Conservation (phyloP, 1,284 basidiomycete species). For the Blastosporella zonata region DNA sequence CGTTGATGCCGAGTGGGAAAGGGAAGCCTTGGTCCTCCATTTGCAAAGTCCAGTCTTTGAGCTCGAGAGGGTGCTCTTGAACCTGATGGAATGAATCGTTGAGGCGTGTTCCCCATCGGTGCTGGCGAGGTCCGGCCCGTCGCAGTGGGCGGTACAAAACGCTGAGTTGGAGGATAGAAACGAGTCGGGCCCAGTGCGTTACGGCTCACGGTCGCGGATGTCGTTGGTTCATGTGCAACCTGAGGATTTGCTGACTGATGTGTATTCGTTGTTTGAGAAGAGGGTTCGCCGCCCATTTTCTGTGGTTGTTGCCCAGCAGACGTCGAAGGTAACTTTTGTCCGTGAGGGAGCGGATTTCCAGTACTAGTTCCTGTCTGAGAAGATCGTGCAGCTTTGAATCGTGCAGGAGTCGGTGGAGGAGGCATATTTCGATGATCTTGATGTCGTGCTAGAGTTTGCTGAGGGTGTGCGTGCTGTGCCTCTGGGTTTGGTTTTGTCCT, state of each 20-base stretch:
- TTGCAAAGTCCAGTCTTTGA: conserved; percentile 13
- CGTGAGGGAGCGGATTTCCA: conserved; percentile 8
- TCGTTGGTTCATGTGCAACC: background rate
- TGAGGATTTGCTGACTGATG: conserved; percentile 3
- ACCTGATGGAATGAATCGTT: conserved; percentile 24
- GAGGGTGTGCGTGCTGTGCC: conserved; percentile 6
- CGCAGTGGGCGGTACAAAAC: conserved; percentile 15
- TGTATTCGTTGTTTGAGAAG: conserved; percentile 28
- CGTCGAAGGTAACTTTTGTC: background rate
- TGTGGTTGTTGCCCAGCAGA: conserved; percentile 16
- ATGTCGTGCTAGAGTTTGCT: conserved; percentile 6
- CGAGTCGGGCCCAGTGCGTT: conserved; percentile 11
- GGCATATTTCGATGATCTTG: conserved; percentile 15
- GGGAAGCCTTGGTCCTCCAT: conserved; percentile 43
- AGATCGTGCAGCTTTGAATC: conserved; percentile 23
- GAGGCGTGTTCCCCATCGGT: conserved; percentile 18
- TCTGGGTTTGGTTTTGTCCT: conserved; percentile 15
- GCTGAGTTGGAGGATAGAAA: conserved; percentile 13
- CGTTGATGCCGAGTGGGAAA: conserved; percentile 38
- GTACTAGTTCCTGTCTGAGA: background rate
- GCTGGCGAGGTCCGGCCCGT: conserved; percentile 14
- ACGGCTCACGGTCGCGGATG: background rate
- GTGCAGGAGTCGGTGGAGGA: conserved; percentile 25
- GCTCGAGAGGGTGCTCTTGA: conserved; percentile 30
- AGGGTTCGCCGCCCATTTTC: conserved; percentile 28